phyloP scores from a whole-genome alignment of 805 yeast genomes.

The Metschnikowia drakensbergensis region DNA sequence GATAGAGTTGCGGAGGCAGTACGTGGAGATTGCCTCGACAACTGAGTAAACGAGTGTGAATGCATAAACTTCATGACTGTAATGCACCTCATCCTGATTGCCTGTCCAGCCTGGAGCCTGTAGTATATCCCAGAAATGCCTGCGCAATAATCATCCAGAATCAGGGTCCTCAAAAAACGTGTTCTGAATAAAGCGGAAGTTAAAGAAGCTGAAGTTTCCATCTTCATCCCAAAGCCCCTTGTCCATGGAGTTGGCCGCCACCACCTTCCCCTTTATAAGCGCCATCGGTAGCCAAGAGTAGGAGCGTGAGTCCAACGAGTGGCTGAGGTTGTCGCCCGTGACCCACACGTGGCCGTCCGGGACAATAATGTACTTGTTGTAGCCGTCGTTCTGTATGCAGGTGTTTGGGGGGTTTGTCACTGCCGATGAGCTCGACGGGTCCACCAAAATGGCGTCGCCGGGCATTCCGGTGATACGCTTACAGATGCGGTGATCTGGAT shows the following conservation, averaged over 20 bases:
- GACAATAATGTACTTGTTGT: constrained; percentile 60
- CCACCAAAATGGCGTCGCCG: constrained; percentile 78
- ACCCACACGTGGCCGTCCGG: constrained; percentile 98
- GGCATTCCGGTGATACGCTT: constrained; percentile 95
- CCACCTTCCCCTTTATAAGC: constrained; percentile 78
- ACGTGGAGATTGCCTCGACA: no score
- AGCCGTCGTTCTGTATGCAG: constrained; percentile 34
- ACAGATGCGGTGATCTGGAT: constrained; percentile 80
- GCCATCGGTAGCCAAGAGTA: constrained; percentile 91
- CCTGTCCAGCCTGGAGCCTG: no score
- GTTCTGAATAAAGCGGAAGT: constrained; percentile 54
- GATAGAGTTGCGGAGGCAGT: no score
- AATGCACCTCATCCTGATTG: no score
- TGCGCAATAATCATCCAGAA: no score
- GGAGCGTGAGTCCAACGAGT: constrained; percentile 83
- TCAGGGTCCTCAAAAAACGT: constrained; percentile 38
- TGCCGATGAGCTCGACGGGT: constrained; percentile 62
- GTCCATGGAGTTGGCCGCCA: constrained; percentile 57
- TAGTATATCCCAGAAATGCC: no score
- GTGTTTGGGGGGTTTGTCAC: constrained; percentile 32
- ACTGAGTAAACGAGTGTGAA: no score
- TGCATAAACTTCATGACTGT: no score
- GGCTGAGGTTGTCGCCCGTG: constrained; percentile 89
- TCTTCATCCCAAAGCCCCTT: constrained; percentile 41
- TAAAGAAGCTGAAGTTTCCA: constrained; percentile 39